phyloP scores from a whole-genome alignment of 2,329 filamentous ascomycete species.

The Neocucurbitaria cava region DNA sequence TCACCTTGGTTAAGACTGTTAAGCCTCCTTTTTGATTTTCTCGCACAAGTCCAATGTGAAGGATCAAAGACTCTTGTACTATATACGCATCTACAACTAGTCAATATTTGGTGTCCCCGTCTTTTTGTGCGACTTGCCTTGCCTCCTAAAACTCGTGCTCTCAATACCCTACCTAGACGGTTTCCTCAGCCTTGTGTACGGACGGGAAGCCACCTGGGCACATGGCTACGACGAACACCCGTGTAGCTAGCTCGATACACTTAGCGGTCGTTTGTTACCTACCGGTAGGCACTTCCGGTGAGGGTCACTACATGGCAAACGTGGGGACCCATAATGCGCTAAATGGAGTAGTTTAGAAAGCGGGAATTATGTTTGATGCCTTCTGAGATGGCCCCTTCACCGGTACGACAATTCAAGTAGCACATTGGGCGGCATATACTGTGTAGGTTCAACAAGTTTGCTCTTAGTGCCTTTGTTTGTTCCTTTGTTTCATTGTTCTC shows the following conservation, averaged over 20 bases:
- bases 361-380: not conserved
- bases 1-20: not conserved
- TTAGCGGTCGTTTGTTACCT: slow-evolving; percentile 4
- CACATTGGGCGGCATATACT: not conserved
- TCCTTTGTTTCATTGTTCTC: not conserved
- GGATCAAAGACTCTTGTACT: not conserved
- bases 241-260: slow-evolving; percentile 1
- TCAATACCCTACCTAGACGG: not conserved
- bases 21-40: too few relatives aligned
- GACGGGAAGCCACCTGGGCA: slow-evolving; percentile 5
- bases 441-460: too few relatives aligned
- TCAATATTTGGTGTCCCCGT: not conserved
- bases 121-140: too few relatives aligned
- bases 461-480: not conserved
- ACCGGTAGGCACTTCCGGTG: slow-evolving; percentile 18
- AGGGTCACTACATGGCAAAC: not conserved
- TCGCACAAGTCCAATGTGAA: not conserved
- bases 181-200: not conserved
- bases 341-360: not conserved
- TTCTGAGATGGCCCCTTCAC: not conserved
- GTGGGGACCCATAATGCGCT: not conserved
- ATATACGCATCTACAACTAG: not conserved
- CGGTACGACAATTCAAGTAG: not conserved
- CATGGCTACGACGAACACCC: slow-evolving; percentile 4
- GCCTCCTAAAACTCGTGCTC: too few relatives aligned